Evolutionary conservation across 169 alveolate genomes (phyloP).

Genomic region (Plasmodium ovale): DNA sequence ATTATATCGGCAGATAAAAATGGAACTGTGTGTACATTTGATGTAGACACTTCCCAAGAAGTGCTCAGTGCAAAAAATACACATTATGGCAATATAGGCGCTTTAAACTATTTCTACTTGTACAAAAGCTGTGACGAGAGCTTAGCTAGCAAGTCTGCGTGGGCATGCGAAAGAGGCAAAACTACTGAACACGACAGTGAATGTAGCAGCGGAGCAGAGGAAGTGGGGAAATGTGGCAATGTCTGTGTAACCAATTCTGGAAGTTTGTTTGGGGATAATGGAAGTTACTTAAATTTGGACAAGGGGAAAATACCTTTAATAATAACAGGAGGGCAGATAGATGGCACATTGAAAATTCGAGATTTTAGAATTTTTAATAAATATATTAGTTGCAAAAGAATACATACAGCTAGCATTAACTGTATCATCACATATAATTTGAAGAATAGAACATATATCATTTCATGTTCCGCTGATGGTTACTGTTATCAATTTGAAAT

Average conservation of each 20-base stretch:
- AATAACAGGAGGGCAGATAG: constrained; percentile 74
- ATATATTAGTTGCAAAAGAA: constrained; percentile 57
- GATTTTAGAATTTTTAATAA: constrained; percentile 75
- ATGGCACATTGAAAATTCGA: constrained; percentile 62
- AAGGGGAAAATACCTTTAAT: constrained; percentile 68
- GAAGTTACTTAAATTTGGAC: constrained; percentile 25
- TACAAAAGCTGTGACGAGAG: constrained; percentile 5
- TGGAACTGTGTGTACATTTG: constrained; percentile 58
- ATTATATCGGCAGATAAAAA: constrained; percentile 74
- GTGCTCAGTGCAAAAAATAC: constrained; percentile 38
- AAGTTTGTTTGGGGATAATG: constrained; percentile 5
- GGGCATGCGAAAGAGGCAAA: not conserved
- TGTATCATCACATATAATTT: constrained; percentile 66
- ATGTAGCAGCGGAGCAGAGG: not conserved
- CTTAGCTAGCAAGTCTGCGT: not conserved
- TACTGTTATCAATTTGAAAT: constrained; percentile 75
- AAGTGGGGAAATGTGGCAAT: not conserved
- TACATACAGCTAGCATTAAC: constrained; percentile 74
- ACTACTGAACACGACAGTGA: not conserved
- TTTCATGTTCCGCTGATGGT: constrained; percentile 77
- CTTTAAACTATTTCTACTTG: constrained; percentile 57
- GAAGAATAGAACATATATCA: constrained; percentile 59
- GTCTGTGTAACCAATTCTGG: constrained; percentile 13
- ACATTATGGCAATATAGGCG: constrained; percentile 74
- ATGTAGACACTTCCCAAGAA: constrained; percentile 68